Evolutionary conservation across 768 basidiomycete genomes (phyloP).

Genomic region (Calvatia gigantea): DNA sequence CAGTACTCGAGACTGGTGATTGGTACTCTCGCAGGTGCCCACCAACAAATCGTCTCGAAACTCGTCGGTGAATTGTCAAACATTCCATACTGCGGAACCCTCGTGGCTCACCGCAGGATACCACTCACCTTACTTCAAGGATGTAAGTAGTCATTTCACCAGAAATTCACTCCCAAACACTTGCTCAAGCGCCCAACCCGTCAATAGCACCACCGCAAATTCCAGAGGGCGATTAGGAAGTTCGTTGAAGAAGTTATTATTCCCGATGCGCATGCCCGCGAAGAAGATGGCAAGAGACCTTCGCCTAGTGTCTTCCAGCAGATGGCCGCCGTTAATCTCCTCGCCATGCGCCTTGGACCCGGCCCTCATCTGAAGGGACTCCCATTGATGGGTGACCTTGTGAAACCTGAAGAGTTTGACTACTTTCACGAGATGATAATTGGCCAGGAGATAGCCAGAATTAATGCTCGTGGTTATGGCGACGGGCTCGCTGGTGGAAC

Average conservation of each 20-base stretch:
- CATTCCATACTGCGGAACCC: constrained; percentile 87
- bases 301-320: constrained; percentile 66
- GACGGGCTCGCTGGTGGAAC: constrained; percentile 64
- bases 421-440: constrained; percentile 82
- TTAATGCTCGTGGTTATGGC: constrained; percentile 72
- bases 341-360: constrained; percentile 83
- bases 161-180: constrained; percentile 26
- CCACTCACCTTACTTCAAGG: constrained; percentile 71
- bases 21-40: constrained; percentile 63
- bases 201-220: constrained; percentile 47
- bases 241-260: constrained; percentile 70
- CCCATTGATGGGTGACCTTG: constrained; percentile 67
- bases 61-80: constrained; percentile 58
- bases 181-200: constrained; percentile 3
- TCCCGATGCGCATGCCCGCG: constrained; percentile 55
- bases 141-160: constrained; percentile 37
- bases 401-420: constrained; percentile 79
- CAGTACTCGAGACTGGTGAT: constrained; percentile 73
- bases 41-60: constrained; percentile 45
- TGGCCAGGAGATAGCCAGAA: constrained; percentile 64
- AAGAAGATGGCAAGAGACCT: constrained; percentile 80
- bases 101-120: constrained; percentile 72
- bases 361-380: constrained; percentile 80
- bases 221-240: constrained; percentile 60
- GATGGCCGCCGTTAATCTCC: constrained; percentile 44